A percentile compares a stretch with the other conserved stretches of the same genome.
These are phyloP conservation scores for Quercus glauca DNA, from an alignment of 306 rosid genomes.

Conservation along the genomic window DNA sequence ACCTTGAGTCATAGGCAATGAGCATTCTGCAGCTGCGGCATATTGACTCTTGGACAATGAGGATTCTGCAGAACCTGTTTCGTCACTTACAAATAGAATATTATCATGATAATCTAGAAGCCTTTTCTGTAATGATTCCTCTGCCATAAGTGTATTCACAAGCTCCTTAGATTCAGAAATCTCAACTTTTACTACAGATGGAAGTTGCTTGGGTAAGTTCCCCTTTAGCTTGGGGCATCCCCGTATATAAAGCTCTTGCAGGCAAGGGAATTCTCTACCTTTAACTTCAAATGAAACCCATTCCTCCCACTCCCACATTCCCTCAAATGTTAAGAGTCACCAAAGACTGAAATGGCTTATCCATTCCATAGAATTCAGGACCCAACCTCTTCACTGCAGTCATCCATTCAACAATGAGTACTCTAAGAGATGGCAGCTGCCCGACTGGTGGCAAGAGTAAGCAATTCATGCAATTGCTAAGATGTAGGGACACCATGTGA, in stretches of 20 bases:
- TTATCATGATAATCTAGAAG: neutral
- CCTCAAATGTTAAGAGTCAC: conserved; percentile 17
- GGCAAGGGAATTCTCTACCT: conserved; percentile 11
- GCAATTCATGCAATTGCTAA: neutral
- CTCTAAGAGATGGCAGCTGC: conserved; percentile 25
- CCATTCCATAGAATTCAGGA: conserved; percentile 13
- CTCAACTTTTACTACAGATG: neutral
- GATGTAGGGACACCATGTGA: neutral
- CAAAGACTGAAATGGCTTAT: conserved; percentile 11
- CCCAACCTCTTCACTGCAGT: conserved; percentile 16
- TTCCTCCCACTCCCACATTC: conserved; percentile 28
- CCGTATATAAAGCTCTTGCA: conserved; percentile 13
- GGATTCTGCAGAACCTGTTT: too few relatives aligned
- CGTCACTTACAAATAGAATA: too few relatives aligned
- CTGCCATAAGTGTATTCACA: neutral
- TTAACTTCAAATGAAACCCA: conserved; percentile 17
- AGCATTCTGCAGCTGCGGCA: neutral
- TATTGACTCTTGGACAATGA: too few relatives aligned
- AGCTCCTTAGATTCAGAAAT: neutral
- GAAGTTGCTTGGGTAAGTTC: neutral
- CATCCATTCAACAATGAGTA: conserved; percentile 12
- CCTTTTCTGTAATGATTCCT: too few relatives aligned
- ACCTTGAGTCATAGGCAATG: neutral
- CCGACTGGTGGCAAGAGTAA: conserved; percentile 19
- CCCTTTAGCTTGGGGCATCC: neutral